These are phyloP conservation scores for Penicillium polonicum DNA, from an alignment of 2,329 filamentous ascomycete genomes.

Conservation along the genomic window DNA sequence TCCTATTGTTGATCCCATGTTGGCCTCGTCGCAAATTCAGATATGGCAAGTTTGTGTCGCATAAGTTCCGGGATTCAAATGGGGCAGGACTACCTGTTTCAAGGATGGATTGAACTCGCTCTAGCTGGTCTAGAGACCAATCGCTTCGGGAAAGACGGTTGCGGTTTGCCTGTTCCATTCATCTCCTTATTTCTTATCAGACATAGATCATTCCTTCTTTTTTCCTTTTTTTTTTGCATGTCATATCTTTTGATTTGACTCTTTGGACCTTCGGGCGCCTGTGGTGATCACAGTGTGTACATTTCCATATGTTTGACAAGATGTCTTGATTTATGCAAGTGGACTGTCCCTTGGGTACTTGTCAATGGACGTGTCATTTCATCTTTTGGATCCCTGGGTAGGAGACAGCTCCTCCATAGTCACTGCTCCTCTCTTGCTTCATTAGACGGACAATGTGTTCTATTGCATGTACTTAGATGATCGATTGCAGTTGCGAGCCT, in stretches of 20 bases:
- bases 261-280: not conserved
- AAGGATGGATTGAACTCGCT: slow-evolving; percentile 36
- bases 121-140: slow-evolving; percentile 26
- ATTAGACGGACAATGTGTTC: not conserved
- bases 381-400: not conserved
- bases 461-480: slow-evolving; percentile 1
- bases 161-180: slow-evolving; percentile 1
- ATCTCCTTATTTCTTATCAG: not conserved
- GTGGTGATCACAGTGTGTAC: slow-evolving; percentile 16
- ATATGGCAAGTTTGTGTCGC: slow-evolving; percentile 20
- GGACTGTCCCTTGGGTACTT: not conserved
- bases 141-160: slow-evolving; percentile 10
- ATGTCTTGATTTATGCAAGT: slow-evolving; percentile 4
- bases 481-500: slow-evolving; percentile 1
- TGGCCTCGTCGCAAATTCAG: slow-evolving; percentile 31
- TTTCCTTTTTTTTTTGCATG: not conserved
- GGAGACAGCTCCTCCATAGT: slow-evolving; percentile 6
- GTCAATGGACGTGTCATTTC: not conserved
- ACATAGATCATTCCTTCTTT: not conserved
- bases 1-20: slow-evolving; percentile 40
- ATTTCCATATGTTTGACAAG: slow-evolving; percentile 6
- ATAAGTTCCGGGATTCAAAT: slow-evolving; percentile 23
- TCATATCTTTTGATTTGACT: not conserved
- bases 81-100: slow-evolving; percentile 32
- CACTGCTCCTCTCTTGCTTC: slow-evolving; percentile 4